These are phyloP conservation scores for Fusarium clavum DNA, from an alignment of 2,329 filamentous ascomycete genomes.

Conservation along the genomic window DNA sequence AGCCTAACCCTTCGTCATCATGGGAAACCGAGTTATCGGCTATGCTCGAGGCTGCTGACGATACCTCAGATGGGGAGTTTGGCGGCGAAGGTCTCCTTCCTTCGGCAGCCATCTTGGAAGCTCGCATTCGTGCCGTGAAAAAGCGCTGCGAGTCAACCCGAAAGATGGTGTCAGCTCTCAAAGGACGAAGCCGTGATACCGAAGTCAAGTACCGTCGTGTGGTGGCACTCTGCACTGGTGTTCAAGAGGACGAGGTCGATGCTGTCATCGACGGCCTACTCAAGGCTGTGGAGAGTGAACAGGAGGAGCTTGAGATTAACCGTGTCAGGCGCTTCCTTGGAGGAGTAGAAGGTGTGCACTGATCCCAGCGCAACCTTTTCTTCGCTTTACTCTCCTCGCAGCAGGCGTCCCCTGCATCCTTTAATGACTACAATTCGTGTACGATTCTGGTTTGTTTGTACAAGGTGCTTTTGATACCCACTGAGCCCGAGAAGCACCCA, in stretches of 20 bases:
- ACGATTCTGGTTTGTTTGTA: slow-evolving; percentile 34
- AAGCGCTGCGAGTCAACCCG: slow-evolving; percentile 75
- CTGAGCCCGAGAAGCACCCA: slow-evolving; percentile 40
- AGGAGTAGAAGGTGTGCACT: slow-evolving; percentile 74
- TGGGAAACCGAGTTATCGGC: slow-evolving; percentile 67
- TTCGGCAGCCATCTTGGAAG: slow-evolving; percentile 69
- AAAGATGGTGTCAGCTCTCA: slow-evolving; percentile 75
- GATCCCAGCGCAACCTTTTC: slow-evolving; percentile 35
- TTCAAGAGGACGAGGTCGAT: slow-evolving; percentile 83
- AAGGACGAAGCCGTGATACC: slow-evolving; percentile 83
- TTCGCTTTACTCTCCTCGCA: neutral
- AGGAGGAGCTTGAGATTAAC: slow-evolving; percentile 78
- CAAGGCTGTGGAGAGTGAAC: slow-evolving; percentile 90
- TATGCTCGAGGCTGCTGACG: slow-evolving; percentile 59
- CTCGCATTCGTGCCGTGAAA: slow-evolving; percentile 76
- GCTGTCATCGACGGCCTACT: slow-evolving; percentile 81
- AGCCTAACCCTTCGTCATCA: slow-evolving; percentile 59
- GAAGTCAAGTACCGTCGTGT: slow-evolving; percentile 90
- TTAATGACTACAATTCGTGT: slow-evolving; percentile 40
- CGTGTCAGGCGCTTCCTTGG: slow-evolving; percentile 83
- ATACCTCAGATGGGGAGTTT: slow-evolving; percentile 53
- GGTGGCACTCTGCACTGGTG: slow-evolving; percentile 86
- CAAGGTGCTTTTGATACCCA: slow-evolving; percentile 46
- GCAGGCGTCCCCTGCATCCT: slow-evolving; percentile 15
- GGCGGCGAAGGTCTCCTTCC: slow-evolving; percentile 63